Conservation (phyloP, 495 filamentous ascomycete genomes). For the Lepidopterella palustris region DNA sequence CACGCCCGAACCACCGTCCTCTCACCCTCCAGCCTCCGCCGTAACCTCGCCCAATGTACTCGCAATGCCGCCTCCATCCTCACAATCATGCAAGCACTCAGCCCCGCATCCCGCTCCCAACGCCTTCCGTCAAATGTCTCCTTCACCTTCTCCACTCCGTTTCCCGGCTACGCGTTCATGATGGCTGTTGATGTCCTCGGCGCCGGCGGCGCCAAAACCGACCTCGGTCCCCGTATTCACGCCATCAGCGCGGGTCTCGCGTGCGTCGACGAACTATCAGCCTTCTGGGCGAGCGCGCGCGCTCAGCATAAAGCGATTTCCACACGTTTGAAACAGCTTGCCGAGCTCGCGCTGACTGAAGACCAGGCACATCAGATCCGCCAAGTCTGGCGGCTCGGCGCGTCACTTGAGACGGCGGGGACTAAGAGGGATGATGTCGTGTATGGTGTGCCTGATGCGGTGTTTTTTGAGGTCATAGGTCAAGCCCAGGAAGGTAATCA, state of each 20-base stretch:
- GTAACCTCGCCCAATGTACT: constrained; percentile 32
- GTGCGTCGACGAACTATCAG: constrained; percentile 25
- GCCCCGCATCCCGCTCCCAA: constrained; percentile 8
- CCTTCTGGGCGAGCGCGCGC: constrained; percentile 30
- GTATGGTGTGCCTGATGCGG: not conserved
- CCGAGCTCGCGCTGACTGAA: constrained; percentile 5
- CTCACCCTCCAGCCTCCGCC: constrained; percentile 16
- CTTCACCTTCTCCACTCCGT: constrained; percentile 29
- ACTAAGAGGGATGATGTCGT: constrained; percentile 3
- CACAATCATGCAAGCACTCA: constrained; percentile 18
- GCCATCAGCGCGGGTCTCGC: constrained; percentile 15
- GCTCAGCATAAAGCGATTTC: constrained; percentile 24
- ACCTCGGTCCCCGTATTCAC: constrained; percentile 21
- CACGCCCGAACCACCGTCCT: constrained; percentile 40
- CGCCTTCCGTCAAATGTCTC: constrained; percentile 3
- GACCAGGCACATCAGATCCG: not conserved
- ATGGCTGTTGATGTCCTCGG: constrained; percentile 32
- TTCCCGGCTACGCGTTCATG: constrained; percentile 32
- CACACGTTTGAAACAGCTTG: constrained; percentile 16
- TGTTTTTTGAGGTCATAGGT: not conserved
- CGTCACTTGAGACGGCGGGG: constrained; percentile 1
- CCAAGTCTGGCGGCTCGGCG: constrained; percentile 1
- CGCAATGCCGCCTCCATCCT: constrained; percentile 27
- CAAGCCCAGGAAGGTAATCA: not conserved
- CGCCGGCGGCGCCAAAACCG: constrained; percentile 27